phyloP scores from a whole-genome alignment of 2,329 filamentous ascomycete species.

The Apiospora pterosperma region DNA sequence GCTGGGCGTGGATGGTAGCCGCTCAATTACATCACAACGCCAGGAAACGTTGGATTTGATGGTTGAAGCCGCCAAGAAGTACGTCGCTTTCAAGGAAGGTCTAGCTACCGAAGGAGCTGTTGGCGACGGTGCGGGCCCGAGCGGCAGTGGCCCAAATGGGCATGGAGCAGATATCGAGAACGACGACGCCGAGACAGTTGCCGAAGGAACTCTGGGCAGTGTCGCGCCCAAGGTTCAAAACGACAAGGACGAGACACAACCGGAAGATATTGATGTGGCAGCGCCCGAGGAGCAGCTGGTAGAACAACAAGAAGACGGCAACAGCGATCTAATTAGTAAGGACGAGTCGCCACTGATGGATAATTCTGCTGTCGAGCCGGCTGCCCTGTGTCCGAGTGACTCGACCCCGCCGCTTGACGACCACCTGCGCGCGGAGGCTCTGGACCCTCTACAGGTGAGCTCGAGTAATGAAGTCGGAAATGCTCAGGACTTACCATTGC shows the following conservation, averaged over 20 bases:
- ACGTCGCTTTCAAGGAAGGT: conserved; percentile 31
- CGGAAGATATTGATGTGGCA: conserved; percentile 50
- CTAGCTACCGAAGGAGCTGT: neutral
- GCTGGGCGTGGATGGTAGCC: conserved; percentile 35
- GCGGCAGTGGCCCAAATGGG: neutral
- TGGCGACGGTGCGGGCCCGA: neutral
- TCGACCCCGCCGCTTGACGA: neutral
- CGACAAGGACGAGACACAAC: conserved; percentile 23
- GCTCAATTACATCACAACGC: conserved; percentile 26
- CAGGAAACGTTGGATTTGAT: conserved; percentile 49
- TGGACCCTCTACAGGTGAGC: neutral
- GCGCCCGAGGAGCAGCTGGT: conserved; percentile 36
- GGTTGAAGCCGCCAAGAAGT: conserved; percentile 47
- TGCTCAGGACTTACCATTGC: neutral
- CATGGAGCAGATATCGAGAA: neutral
- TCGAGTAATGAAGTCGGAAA: neutral
- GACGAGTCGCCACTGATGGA: conserved; percentile 10
- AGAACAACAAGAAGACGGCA: conserved; percentile 22
- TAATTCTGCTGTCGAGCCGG: conserved; percentile 2
- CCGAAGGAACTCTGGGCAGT: conserved; percentile 2
- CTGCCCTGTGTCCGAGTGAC: neutral
- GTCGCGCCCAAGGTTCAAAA: conserved; percentile 2
- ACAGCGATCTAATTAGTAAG: conserved; percentile 8
- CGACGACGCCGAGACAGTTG: conserved; percentile 1
- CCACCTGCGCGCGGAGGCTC: neutral